phyloP scores from a whole-genome alignment of 2,329 filamentous ascomycete genomes.

The Diplodia mutila region DNA sequence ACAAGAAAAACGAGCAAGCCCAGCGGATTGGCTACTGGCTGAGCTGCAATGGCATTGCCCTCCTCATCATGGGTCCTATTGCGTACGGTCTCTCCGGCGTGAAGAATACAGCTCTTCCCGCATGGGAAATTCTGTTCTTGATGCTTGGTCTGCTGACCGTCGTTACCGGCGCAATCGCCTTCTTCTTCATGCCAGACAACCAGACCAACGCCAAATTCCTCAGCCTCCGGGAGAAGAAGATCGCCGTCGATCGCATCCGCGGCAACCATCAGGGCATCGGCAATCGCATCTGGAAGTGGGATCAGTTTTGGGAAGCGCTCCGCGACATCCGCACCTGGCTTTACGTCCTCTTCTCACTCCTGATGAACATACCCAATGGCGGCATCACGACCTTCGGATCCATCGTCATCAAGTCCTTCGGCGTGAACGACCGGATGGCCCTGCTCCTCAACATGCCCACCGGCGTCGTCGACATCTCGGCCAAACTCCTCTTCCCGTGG shows the following conservation, averaged over 20 bases:
- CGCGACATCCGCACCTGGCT: slow-evolving; percentile 47
- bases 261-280: slow-evolving; percentile 47
- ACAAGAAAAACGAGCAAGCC: slow-evolving; percentile 51
- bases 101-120: slow-evolving; percentile 32
- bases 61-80: slow-evolving; percentile 41
- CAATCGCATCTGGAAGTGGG: slow-evolving; percentile 40
- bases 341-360: slow-evolving; percentile 46
- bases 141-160: slow-evolving; percentile 27
- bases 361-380: slow-evolving; percentile 54
- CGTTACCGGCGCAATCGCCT: not conserved
- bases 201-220: slow-evolving; percentile 42
- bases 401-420: slow-evolving; percentile 50
- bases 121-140: slow-evolving; percentile 44
- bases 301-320: slow-evolving; percentile 46
- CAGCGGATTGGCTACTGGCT: slow-evolving; percentile 52
- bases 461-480: slow-evolving; percentile 24
- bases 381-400: slow-evolving; percentile 56
- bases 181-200: slow-evolving; percentile 43
- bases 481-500: slow-evolving; percentile 24
- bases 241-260: slow-evolving; percentile 46
- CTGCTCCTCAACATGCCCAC: slow-evolving; percentile 1
- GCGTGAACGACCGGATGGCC: slow-evolving; percentile 32
- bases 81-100: slow-evolving; percentile 37
- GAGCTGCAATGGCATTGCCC: slow-evolving; percentile 56
- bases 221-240: slow-evolving; percentile 42